Base-by-base conservation (phyloP, 352 stramenopile species). In the Globisporangium radiosum region DNA sequence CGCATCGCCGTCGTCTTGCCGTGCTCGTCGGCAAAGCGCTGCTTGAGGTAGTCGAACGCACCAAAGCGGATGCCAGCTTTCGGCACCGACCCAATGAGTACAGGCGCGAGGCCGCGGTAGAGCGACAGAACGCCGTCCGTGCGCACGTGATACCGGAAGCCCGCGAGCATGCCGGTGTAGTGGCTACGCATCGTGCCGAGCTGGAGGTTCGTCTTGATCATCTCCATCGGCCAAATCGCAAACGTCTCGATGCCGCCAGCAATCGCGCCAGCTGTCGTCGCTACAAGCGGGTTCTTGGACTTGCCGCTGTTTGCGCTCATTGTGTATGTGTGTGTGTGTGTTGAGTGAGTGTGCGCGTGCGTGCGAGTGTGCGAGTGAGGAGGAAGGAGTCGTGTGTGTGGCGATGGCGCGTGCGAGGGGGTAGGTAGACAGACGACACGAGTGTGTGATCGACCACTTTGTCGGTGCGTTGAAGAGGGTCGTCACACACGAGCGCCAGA, bases 31-130 rank as follows among this genome's bases (percentile, higher is more conserved):
- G 90, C 81, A 45, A 98, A 78, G 52, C 61, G 68, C 51, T 62
- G 65, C 66, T 96, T 95, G 60, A 97, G 84, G 45, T 80, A 90
- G 66, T 96, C 90, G 70, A 98, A 98, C 5, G 91, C 85, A 57
- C 96, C 95, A 64, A 99, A 99, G 14, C 96, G 94, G 55, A 99
- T 98, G 10, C 95, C 95, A 7, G 96, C 94, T 66, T 99, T 99
- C 8, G 96, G 96, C 47, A 98, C 93, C 52, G 87, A 97, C 25
- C 94, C 94, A 39, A 99, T 76, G 33, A 99, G 76, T 54, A 97
- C 97, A 4, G 96, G 96, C 8, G 91, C 80, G 40, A 99, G 78
- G 19, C 95, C 96, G 58, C 95, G 85, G 64, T 98, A 98, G 5
- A 98, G 87, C 59, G 88, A 88, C 8, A 79, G 53, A 5, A 82